Evolutionary conservation across 495 filamentous ascomycete species (phyloP).

Genomic region (Podospora comata): DNA sequence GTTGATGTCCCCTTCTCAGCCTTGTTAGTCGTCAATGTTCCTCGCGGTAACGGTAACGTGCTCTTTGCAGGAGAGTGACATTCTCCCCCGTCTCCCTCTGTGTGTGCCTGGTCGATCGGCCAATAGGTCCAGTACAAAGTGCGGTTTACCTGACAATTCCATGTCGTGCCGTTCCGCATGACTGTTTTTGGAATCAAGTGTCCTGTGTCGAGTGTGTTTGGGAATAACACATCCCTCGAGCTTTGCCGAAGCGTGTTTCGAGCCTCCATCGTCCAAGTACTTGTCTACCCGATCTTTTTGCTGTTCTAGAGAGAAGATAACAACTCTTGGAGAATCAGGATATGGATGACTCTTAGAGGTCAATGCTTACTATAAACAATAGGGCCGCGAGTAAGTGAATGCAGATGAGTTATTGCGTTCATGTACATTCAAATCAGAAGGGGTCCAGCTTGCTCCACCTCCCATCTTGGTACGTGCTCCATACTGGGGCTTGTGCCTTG

Average conservation of each 20-base stretch:
- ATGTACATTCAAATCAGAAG: neutral
- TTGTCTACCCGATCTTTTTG: neutral
- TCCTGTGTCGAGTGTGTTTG: conserved; percentile 27
- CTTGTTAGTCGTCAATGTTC: neutral
- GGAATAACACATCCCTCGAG: conserved; percentile 23
- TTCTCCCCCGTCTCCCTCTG: neutral
- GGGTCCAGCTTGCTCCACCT: neutral
- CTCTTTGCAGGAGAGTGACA: neutral
- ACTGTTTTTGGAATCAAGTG: conserved; percentile 6
- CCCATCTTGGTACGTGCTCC: neutral
- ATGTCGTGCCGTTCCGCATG: conserved; percentile 9
- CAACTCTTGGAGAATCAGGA: neutral
- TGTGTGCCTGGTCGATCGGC: conserved; percentile 9
- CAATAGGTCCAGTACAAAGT: neutral
- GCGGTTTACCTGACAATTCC: conserved; percentile 4
- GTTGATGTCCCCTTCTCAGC: too few species aligned
- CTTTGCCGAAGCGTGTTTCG: conserved; percentile 17
- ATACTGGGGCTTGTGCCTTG: neutral
- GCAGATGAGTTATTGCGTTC: neutral
- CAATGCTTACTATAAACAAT: neutral
- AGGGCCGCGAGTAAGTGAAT: neutral
- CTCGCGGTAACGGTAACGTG: neutral
- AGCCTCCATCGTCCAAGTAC: neutral
- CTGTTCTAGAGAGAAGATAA: neutral
- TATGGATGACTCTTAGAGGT: neutral